A percentile compares a stretch with the other conserved stretches of the same genome.
These are phyloP conservation scores for Zygosaccharomyces pseudorouxii DNA, from an alignment of 805 yeast genomes.

Conservation along the genomic window DNA sequence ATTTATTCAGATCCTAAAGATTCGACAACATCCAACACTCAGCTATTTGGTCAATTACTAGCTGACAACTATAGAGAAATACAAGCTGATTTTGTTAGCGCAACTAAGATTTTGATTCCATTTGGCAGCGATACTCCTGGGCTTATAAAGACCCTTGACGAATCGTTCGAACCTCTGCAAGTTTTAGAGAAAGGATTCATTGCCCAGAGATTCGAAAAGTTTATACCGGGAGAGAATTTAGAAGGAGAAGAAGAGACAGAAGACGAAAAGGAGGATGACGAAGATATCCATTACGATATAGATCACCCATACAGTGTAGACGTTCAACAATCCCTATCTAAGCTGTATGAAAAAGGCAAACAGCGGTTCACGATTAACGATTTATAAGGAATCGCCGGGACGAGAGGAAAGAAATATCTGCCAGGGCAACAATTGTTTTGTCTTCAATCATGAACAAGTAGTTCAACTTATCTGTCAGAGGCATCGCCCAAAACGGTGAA, in stretches of 20 bases:
- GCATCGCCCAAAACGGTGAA: constrained; percentile 2
- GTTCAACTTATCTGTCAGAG: not conserved
- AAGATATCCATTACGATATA: constrained; percentile 29
- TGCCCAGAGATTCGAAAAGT: constrained; percentile 2
- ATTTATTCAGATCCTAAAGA: constrained; percentile 5
- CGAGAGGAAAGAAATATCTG: not conserved
- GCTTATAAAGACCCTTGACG: constrained; percentile 42
- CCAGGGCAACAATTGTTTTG: too few species aligned
- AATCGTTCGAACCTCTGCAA: constrained; percentile 30
- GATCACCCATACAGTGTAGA: constrained; percentile 16
- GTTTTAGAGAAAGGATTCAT: constrained; percentile 9
- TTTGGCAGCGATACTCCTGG: constrained; percentile 49
- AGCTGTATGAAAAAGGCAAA: constrained; percentile 4
- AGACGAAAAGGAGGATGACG: not conserved
- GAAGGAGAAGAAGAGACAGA: not conserved
- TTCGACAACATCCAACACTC: not conserved
- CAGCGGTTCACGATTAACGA: not conserved
- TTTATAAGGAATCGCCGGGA: too few species aligned
- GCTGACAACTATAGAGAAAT: constrained; percentile 5
- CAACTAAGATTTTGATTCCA: constrained; percentile 39
- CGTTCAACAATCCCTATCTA: constrained; percentile 16
- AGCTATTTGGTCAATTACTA: constrained; percentile 1
- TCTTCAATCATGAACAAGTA: not conserved
- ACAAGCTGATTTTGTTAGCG: constrained; percentile 14
- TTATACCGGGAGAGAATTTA: constrained; percentile 4